These are phyloP conservation scores for Acidiella bohemica DNA, from an alignment of 495 filamentous ascomycete genomes.

Conservation along the genomic window DNA sequence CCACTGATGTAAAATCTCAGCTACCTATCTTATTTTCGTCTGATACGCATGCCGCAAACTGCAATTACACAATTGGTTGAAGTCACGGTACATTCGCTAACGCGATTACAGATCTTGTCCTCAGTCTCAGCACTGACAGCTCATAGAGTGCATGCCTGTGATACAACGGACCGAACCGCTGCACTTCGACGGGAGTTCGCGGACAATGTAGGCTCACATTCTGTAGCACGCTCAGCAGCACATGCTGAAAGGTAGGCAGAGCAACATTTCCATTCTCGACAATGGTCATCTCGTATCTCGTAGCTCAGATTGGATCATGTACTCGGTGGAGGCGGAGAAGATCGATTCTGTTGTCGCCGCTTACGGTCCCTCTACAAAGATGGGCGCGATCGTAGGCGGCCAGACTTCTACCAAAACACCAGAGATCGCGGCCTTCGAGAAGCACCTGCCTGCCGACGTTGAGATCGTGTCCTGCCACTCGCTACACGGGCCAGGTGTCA, in stretches of 20 bases:
- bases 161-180: conserved; percentile 72
- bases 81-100: too few relatives aligned
- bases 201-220: conserved; percentile 42
- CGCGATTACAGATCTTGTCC: not conserved
- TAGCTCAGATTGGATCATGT: conserved; percentile 91
- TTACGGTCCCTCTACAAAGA: conserved; percentile 87
- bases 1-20: conserved; percentile 95
- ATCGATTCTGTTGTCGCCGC: conserved; percentile 72
- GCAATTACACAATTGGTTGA: not conserved
- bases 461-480: conserved; percentile 96
- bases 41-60: conserved; percentile 52
- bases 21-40: conserved; percentile 84
- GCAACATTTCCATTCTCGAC: conserved; percentile 60
- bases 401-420: conserved; percentile 98
- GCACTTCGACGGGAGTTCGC: conserved; percentile 62
- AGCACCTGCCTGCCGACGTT: conserved; percentile 73
- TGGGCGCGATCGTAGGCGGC: conserved; percentile 85
- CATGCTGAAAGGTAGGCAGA: conserved; percentile 50
- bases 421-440: conserved; percentile 86
- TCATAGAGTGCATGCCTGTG: conserved; percentile 83
- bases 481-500: conserved; percentile 77
- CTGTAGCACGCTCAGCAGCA: conserved; percentile 2
- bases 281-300: conserved; percentile 94
- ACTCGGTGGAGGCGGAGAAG: conserved; percentile 86
- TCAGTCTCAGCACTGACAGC: not conserved